phyloP scores from a whole-genome alignment of 1,284 basidiomycete genomes.

The Tilletia caries region DNA sequence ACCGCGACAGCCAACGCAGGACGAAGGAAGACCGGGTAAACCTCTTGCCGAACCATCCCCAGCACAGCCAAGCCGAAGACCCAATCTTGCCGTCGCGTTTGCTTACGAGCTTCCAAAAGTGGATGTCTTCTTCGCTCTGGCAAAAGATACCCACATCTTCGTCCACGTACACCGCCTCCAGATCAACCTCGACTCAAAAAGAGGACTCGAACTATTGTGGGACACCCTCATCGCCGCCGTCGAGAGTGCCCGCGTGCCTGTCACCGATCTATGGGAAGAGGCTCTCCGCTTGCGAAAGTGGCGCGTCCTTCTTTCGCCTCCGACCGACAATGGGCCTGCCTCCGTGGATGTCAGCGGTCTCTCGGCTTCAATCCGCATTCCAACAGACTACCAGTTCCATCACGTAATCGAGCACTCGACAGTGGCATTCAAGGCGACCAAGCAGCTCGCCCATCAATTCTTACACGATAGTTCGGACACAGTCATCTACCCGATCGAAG shows the following conservation, averaged over 20 bases:
- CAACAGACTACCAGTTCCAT: conserved; percentile 72
- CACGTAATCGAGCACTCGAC: conserved; percentile 53
- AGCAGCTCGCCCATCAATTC: conserved; percentile 56
- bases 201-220: conserved; percentile 40
- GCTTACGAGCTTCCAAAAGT: conserved; percentile 37
- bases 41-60: background rate
- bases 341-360: conserved; percentile 61
- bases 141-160: conserved; percentile 45
- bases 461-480: conserved; percentile 46
- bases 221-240: conserved; percentile 57
- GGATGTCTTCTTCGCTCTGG: conserved; percentile 48
- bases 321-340: conserved; percentile 21
- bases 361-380: conserved; percentile 71
- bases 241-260: conserved; percentile 50
- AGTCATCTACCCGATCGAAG: conserved; percentile 40
- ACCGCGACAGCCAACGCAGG: background rate
- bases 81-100: background rate
- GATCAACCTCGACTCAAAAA: conserved; percentile 33
- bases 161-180: conserved; percentile 40
- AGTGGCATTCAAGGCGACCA: conserved; percentile 56
- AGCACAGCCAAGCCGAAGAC: background rate
- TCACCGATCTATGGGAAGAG: conserved; percentile 71
- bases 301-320: conserved; percentile 55
- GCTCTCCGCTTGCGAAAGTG: conserved; percentile 66
- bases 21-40: background rate